Evolutionary conservation across 495 filamentous ascomycete genomes (phyloP), one percentile per base, ranked within the genome.

Genomic region (Pseudotulostoma volvatum): DNA sequence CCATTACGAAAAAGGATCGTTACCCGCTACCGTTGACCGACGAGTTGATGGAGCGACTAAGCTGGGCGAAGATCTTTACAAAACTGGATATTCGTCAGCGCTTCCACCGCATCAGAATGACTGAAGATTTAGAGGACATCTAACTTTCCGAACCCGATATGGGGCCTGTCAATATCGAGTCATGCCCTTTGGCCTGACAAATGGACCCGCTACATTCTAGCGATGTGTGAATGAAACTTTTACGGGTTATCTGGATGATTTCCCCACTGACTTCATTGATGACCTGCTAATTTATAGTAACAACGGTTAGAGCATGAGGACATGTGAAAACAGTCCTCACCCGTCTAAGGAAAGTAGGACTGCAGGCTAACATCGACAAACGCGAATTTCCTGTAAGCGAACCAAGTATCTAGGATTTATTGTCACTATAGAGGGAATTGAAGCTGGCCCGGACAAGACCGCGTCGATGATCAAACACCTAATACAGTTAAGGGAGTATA

Each of bases 281-380:
- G 43, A 65, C 21, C 49, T 63, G 28, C 33, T 64, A 0, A 54
- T 66, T 19, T 61, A 49, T 38, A 41, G 38, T 28, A 21, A 54
- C 34, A 57, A 25, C 39, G 46, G 20, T 46, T 54, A 14, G 42
- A 54, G 11, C 41, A 53, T 30, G 23, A 30, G 9, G 9, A 1
- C 43, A 58, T 37, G 43, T 58, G 1, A 3, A 15, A 2, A 37
- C 35, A 18, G 38, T 52, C 11, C 38, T 59, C 5, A 8, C 37
- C 23, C 30, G 21, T 11, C 34, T 59, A 7, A 2, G 17, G 5
- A 23, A n/a, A n/a, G n/a, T n/a, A n/a, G n/a, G n/a, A n/a, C n/a
- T n/a, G n/a, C n/a, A n/a, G n/a, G n/a, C n/a, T n/a, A n/a, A n/a
- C n/a, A n/a, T n/a, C n/a, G n/a, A n/a, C n/a, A n/a, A n/a, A n/a